Conservation (phyloP, 805 yeast genomes). For the Candida sithepensis region DNA sequence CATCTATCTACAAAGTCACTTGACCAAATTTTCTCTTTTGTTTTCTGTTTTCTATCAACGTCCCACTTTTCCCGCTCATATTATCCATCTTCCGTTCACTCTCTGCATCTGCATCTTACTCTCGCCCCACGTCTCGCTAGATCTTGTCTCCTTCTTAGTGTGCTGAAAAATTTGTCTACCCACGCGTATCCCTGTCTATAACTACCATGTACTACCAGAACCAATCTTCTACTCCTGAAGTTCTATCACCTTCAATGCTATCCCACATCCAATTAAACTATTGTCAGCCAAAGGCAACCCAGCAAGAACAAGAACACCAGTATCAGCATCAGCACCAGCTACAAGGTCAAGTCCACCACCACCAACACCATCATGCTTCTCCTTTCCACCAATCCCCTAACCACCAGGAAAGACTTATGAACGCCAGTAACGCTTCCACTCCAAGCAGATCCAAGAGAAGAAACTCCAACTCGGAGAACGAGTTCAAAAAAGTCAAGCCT, state of each 20-base stretch:
- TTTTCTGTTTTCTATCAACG: no score
- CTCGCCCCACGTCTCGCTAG: not conserved
- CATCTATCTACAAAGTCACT: slow-evolving; percentile 2
- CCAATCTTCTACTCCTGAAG: slow-evolving; percentile 5
- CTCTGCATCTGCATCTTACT: not conserved
- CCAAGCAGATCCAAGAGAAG: slow-evolving; percentile 33
- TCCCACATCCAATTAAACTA: slow-evolving; percentile 14
- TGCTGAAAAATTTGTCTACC: not conserved
- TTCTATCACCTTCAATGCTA: slow-evolving; percentile 21
- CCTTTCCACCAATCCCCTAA: slow-evolving; percentile 8
- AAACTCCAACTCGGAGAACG: slow-evolving; percentile 31
- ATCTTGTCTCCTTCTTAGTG: not conserved
- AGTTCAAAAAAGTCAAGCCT: slow-evolving; percentile 30
- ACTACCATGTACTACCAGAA: slow-evolving; percentile 10
- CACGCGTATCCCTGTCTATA: not conserved
- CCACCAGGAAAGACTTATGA: slow-evolving; percentile 13
- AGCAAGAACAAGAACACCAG: slow-evolving; percentile 2
- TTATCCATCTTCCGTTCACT: not conserved
- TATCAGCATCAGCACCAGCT: not conserved
- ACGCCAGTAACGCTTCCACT: slow-evolving; percentile 15
- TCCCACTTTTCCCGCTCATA: not conserved
- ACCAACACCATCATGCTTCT: not conserved
- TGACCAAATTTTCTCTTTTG: no score
- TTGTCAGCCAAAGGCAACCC: slow-evolving; percentile 6
- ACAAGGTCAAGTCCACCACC: not conserved